A percentile compares a stretch with the other conserved stretches of the same genome.
These are phyloP conservation scores for thale cress (Arabidopsis thaliana) DNA, from an alignment of 345 rosid genomes.

Conservation along the genomic window TAIR10.1 NC_003074.8:23189001-23189500, in stretches of 20 bases:
- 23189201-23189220: conserved; percentile 29
- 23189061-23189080: conserved; percentile 17
- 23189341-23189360: conserved; percentile 16
- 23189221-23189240: conserved; percentile 38
- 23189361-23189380: neutral
- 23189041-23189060: conserved; percentile 24
- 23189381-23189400: neutral
- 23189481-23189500: neutral
- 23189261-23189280: conserved; percentile 43
- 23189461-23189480: conserved; percentile 12
- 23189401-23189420: neutral
- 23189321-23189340: conserved; percentile 40
- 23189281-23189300: conserved; percentile 47
- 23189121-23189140: neutral
- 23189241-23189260: conserved; percentile 45
- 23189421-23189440: neutral
- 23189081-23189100: conserved; percentile 33
- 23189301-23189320: conserved; percentile 22
- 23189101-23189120: neutral
- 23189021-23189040: conserved; percentile 17
- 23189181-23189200: neutral
- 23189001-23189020: neutral
- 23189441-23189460: conserved; percentile 8
- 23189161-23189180: neutral
- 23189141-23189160: neutral